phyloP scores from a whole-genome alignment of 495 filamentous ascomycete species.

The Bacidia rubella region DNA sequence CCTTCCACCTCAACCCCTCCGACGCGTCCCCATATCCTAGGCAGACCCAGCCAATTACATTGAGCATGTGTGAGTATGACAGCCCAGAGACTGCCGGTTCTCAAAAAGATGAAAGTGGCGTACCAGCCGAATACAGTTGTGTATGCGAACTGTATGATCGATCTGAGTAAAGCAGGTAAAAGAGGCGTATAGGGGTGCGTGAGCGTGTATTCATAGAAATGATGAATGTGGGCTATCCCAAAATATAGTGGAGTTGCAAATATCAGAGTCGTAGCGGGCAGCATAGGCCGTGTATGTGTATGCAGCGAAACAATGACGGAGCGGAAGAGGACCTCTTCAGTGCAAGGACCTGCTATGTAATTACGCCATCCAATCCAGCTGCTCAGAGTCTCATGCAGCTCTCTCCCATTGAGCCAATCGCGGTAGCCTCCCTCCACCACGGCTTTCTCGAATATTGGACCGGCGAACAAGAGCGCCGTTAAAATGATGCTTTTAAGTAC shows the following conservation, averaged over 20 bases:
- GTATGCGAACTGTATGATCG: slow-evolving; percentile 76
- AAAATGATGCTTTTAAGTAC: slow-evolving; percentile 45
- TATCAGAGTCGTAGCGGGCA: slow-evolving; percentile 44
- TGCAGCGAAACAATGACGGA: slow-evolving; percentile 70
- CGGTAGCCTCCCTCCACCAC: slow-evolving; percentile 59
- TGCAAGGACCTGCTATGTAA: slow-evolving; percentile 63
- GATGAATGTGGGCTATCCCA: slow-evolving; percentile 87
- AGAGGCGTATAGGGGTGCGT: slow-evolving; percentile 58
- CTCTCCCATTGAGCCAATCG: slow-evolving; percentile 39
- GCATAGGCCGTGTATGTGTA: slow-evolving; percentile 45
- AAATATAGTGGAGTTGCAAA: slow-evolving; percentile 81
- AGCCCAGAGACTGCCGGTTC: slow-evolving; percentile 66
- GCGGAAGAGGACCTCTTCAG: slow-evolving; percentile 89
- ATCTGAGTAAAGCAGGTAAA: slow-evolving; percentile 46
- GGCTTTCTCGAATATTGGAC: slow-evolving; percentile 67
- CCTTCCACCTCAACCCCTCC: slow-evolving; percentile 25
- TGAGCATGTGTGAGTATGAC: slow-evolving; percentile 69
- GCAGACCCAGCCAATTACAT: slow-evolving; percentile 85
- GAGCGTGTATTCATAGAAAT: slow-evolving; percentile 87
- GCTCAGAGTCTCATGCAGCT: slow-evolving; percentile 33
- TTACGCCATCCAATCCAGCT: slow-evolving; percentile 55
- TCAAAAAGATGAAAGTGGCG: slow-evolving; percentile 78
- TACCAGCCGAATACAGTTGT: slow-evolving; percentile 89
- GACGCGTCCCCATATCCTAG: slow-evolving; percentile 72
- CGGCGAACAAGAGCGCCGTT: slow-evolving; percentile 67